Percentiles rank a stretch among this genome's conserved stretches.
Conservation (phyloP, 768 basidiomycete genomes). For the Kwoniella heveanensis region DNA sequence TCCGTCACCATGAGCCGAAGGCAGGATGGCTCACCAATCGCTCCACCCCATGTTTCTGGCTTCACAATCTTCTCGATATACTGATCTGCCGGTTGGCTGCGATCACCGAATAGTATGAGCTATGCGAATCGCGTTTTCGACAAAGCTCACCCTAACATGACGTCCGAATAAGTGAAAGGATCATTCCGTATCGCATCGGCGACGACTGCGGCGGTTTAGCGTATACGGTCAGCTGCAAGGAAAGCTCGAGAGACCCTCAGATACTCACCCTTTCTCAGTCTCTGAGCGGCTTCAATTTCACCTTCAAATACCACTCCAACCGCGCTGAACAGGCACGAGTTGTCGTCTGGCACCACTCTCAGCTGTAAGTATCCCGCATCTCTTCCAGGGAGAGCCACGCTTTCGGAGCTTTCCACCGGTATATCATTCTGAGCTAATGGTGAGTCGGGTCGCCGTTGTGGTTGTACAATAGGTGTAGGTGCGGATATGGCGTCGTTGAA, state of each 20-base stretch:
- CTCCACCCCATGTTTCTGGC: constrained; percentile 87
- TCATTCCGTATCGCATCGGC: constrained; percentile 76
- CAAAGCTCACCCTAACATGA: constrained; percentile 77
- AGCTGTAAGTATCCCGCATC: constrained; percentile 41
- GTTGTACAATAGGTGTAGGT: constrained; percentile 19
- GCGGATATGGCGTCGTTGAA: constrained; percentile 32
- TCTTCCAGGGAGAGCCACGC: constrained; percentile 34
- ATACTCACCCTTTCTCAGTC: constrained; percentile 69
- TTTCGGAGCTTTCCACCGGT: constrained; percentile 15
- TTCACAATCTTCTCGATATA: constrained; percentile 82
- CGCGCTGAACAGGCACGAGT: constrained; percentile 89
- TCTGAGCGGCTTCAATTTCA: constrained; percentile 68
- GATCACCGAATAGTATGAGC: no score
- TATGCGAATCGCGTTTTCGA: no score
- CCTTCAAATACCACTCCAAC: constrained; percentile 84
- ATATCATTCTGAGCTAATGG: constrained; percentile 49
- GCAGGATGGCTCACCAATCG: constrained; percentile 66
- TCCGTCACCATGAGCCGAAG: no score
- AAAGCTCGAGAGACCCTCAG: not conserved
- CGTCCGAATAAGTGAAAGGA: constrained; percentile 74
- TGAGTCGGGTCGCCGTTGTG: constrained; percentile 6
- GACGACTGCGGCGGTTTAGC: constrained; percentile 64
- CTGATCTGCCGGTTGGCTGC: constrained; percentile 64
- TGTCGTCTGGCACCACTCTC: constrained; percentile 93
- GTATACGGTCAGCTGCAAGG: not conserved